Conservation (phyloP, 2,329 filamentous ascomycete species). For the Neocatenulostroma microsporum region DNA sequence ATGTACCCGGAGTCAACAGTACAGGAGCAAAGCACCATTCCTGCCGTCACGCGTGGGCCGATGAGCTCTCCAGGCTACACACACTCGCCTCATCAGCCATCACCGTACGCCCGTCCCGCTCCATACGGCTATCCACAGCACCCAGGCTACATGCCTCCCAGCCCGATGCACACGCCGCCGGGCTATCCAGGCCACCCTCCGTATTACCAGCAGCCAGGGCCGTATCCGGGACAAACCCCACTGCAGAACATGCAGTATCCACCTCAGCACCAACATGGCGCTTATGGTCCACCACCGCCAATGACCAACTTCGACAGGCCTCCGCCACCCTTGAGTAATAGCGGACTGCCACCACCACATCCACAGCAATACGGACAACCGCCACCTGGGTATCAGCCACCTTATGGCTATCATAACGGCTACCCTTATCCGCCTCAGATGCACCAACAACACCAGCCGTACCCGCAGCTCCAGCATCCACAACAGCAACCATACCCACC, state of each 20-base stretch:
- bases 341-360: constrained; percentile 31
- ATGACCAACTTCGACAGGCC: constrained; percentile 33
- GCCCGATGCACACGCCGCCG: constrained; percentile 34
- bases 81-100: constrained; percentile 41
- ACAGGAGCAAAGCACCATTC: constrained; percentile 72
- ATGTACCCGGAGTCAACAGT: constrained; percentile 97
- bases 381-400: constrained; percentile 4
- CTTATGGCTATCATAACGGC: constrained; percentile 1
- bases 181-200: constrained; percentile 28
- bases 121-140: constrained; percentile 31
- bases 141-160: constrained; percentile 37
- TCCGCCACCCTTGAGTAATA: constrained; percentile 31
- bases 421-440: constrained; percentile 5
- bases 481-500: constrained; percentile 6
- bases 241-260: constrained; percentile 31
- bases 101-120: constrained; percentile 31
- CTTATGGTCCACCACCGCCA: constrained; percentile 17
- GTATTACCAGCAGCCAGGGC: constrained; percentile 26
- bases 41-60: constrained; percentile 69
- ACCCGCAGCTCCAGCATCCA: constrained; percentile 14
- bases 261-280: constrained; percentile 19
- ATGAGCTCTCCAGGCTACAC: constrained; percentile 53
- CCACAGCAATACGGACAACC: constrained; percentile 27
- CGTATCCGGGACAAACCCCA: constrained; percentile 21
- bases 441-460: constrained; percentile 11